Evolutionary conservation across 2,329 filamentous ascomycete genomes (phyloP), one percentile per base, ranked within the genome.

Genomic region (Phoma sp.): DNA sequence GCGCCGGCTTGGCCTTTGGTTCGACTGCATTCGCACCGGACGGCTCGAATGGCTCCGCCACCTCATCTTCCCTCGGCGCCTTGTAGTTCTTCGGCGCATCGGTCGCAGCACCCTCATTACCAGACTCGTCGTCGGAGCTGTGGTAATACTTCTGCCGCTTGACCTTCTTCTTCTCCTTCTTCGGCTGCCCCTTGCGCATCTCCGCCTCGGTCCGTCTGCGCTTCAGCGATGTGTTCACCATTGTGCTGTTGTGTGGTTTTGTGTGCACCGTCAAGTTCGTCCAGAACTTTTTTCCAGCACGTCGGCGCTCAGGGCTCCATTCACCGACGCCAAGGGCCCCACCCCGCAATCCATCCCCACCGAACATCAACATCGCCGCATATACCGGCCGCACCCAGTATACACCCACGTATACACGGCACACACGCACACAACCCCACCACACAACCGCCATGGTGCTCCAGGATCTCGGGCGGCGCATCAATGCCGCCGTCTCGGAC

Each of bases 401-500:
- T n/a, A n/a, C n/a, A n/a, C n/a, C n/a, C n/a, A n/a, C n/a, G n/a
- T n/a, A n/a, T n/a, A n/a, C 32, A 9, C 36, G 23, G 40, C 54
- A 26, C 42, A 32, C 48, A 36, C 45, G 11, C 28, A 18, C 15
- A 39, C 25, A 55, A 33, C 36, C 18, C 43, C 21, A 45, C 1
- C 58, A 58, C 54, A 58, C 61, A 62, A 59, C 63, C 57, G 58
- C 57, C 62, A 99, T 99, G 95, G 95, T 99, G 84, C 90, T 99
- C 74, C 93, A 96, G 87, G 95, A 99, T 85, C 86, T 99, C 56
- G 95, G 95, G 68, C 92, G 93, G 83, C 95, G 95, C 80, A 98
- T 99, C 78, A 98, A 97, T 80, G 87, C 92, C 83, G 95, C 95
- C 70, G 91, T 99, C 80, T 90, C 88, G 60, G 93, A 97, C 80